Evolutionary conservation across 2,329 filamentous ascomycete genomes (phyloP).

Genomic region (Aschersonia sp.): DNA sequence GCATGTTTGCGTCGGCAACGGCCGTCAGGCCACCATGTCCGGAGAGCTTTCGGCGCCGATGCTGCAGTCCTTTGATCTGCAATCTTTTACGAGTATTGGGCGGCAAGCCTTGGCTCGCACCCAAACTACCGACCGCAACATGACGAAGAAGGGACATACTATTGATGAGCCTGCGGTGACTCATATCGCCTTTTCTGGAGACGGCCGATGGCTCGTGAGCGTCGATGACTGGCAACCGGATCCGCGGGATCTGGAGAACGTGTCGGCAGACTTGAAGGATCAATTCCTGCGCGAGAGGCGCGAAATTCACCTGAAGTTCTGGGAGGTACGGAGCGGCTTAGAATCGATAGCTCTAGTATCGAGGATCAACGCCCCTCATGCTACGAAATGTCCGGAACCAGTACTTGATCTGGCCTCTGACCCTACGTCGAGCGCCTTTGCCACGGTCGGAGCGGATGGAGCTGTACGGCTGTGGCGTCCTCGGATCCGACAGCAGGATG

Average conservation of each 20-base stretch:
- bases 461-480: slow-evolving; percentile 71
- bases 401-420: slow-evolving; percentile 64
- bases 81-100: slow-evolving; percentile 60
- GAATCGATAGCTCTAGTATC: slow-evolving; percentile 61
- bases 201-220: slow-evolving; percentile 83
- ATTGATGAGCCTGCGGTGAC: slow-evolving; percentile 68
- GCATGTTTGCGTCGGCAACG: slow-evolving; percentile 51
- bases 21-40: slow-evolving; percentile 40
- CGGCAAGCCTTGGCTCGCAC: slow-evolving; percentile 83
- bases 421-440: slow-evolving; percentile 56
- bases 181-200: slow-evolving; percentile 58
- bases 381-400: slow-evolving; percentile 34
- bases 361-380: slow-evolving; percentile 72
- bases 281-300: slow-evolving; percentile 36
- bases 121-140: slow-evolving; percentile 68
- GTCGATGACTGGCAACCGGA: slow-evolving; percentile 83
- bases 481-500: slow-evolving; percentile 52
- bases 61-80: slow-evolving; percentile 79
- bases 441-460: slow-evolving; percentile 72
- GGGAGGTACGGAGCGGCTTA: slow-evolving; percentile 48
- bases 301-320: slow-evolving; percentile 84
- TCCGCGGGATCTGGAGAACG: slow-evolving; percentile 44
- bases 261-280: slow-evolving; percentile 19
- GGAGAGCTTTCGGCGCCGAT: slow-evolving; percentile 36
- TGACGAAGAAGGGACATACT: slow-evolving; percentile 53